Evolutionary conservation across 768 basidiomycete species (phyloP).

Genomic region (Chalciporus pseudorubinellus): DNA sequence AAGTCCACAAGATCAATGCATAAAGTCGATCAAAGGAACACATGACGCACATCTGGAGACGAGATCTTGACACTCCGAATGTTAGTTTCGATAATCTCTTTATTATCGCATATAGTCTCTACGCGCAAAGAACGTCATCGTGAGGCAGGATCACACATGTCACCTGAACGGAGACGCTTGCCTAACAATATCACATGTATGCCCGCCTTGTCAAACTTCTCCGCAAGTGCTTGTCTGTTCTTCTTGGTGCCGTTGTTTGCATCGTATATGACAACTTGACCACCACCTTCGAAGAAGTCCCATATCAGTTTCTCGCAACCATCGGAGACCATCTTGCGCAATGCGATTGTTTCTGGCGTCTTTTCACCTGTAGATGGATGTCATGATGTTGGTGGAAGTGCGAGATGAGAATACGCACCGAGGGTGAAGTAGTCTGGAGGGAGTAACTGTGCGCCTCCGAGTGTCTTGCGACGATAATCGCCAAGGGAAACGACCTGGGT

Average conservation of each 20-base stretch:
- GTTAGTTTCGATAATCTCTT: slow-evolving; percentile 90
- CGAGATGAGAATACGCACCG: slow-evolving; percentile 41
- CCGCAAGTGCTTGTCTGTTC: slow-evolving; percentile 65
- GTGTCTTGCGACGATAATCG: slow-evolving; percentile 86
- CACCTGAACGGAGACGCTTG: slow-evolving; percentile 31
- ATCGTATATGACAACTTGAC: slow-evolving; percentile 98
- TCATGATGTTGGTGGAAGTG: neutral
- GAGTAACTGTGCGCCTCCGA: slow-evolving; percentile 85
- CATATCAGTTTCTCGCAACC: slow-evolving; percentile 89
- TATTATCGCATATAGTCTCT: slow-evolving; percentile 92
- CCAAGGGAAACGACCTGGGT: slow-evolving; percentile 93
- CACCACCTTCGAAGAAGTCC: slow-evolving; percentile 82
- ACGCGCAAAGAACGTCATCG: slow-evolving; percentile 1
- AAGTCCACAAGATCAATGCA: slow-evolving; percentile 4
- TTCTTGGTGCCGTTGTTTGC: slow-evolving; percentile 87
- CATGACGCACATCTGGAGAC: slow-evolving; percentile 81
- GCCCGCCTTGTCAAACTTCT: slow-evolving; percentile 82
- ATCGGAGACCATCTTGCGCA: slow-evolving; percentile 69
- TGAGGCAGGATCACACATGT: slow-evolving; percentile 3
- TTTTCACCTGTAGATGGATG: slow-evolving; percentile 59
- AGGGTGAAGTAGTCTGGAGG: slow-evolving; percentile 91
- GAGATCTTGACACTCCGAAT: slow-evolving; percentile 97
- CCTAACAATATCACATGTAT: slow-evolving; percentile 95
- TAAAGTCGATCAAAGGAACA: neutral
- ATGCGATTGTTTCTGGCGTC: slow-evolving; percentile 71